phyloP scores from a whole-genome alignment of 306 rosid genomes.

The Purshia tridentata region DNA sequence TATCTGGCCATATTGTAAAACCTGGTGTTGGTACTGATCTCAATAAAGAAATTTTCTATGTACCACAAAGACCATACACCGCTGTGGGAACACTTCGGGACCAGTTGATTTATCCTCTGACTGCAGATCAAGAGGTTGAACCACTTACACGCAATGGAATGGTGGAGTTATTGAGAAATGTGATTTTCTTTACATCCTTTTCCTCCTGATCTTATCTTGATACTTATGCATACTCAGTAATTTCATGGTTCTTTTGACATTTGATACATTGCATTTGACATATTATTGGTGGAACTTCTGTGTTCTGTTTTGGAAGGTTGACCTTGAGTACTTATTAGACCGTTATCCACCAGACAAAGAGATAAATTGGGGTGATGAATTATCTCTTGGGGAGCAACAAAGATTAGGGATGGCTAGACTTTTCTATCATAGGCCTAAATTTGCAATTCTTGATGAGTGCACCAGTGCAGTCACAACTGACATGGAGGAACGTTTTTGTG shows the following conservation, averaged over 20 bases:
- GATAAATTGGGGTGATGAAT: constrained; percentile 98
- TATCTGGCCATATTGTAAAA: constrained; percentile 89
- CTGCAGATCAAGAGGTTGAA: constrained; percentile 68
- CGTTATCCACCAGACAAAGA: constrained; percentile 86
- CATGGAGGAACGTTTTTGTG: constrained; percentile 99
- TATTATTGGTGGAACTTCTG: constrained; percentile 24
- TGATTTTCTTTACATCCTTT: constrained; percentile 31
- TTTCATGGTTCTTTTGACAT: constrained; percentile 1
- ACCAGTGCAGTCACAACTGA: constrained; percentile 99
- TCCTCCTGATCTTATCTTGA: constrained; percentile 14
- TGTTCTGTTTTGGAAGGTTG: constrained; percentile 59
- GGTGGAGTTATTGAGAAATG: constrained; percentile 87
- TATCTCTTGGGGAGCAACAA: constrained; percentile 96
- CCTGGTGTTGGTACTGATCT: constrained; percentile 98
- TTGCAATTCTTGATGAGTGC: constrained; percentile 99
- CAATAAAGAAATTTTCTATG: constrained; percentile 96
- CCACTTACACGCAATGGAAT: constrained; percentile 78
- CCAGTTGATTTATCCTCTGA: constrained; percentile 94
- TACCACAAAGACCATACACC: constrained; percentile 98
- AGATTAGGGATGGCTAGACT: constrained; percentile 99
- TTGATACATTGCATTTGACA: constrained; percentile 29
- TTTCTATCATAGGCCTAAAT: constrained; percentile 93
- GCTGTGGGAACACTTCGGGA: constrained; percentile 99
- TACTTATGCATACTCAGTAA: constrained; percentile 5
- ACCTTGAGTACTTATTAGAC: constrained; percentile 88